Evolutionary conservation across 1,284 basidiomycete species (phyloP).

Genomic region (Sphagnurus paluster): DNA sequence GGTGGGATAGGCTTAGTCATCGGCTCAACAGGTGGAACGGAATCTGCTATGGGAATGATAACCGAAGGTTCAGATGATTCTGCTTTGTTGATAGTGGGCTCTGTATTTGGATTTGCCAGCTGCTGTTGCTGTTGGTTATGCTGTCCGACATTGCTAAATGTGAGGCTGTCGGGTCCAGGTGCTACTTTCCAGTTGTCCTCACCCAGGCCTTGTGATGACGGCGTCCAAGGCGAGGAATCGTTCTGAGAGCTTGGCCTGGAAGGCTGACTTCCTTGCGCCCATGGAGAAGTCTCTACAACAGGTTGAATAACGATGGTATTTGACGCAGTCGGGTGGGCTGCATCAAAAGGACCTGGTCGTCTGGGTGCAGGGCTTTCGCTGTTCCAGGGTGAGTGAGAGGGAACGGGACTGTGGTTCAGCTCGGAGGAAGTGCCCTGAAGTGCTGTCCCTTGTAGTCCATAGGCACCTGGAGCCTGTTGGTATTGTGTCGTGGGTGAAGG

Average conservation of each 20-base stretch:
- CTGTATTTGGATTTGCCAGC: conserved; percentile 23
- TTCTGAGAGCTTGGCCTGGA: conserved; percentile 26
- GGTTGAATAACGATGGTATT: conserved; percentile 27
- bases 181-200: conserved; percentile 49
- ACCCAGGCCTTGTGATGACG: conserved; percentile 41
- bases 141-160: conserved; percentile 57
- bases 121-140: conserved; percentile 50
- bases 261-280: conserved; percentile 32
- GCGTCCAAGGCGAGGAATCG: conserved; percentile 56
- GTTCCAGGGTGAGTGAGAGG: conserved; percentile 27
- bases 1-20: conserved; percentile 18
- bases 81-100: conserved; percentile 7
- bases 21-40: conserved; percentile 19
- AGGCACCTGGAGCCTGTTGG: conserved; percentile 11
- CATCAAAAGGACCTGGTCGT: conserved; percentile 45
- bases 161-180: conserved; percentile 47
- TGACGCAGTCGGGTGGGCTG: conserved; percentile 29
- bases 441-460: conserved; percentile 13
- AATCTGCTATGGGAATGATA: conserved; percentile 3
- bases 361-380: conserved; percentile 24
- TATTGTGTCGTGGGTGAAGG: conserved; percentile 18
- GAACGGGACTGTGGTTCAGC: conserved; percentile 16
- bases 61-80: conserved; percentile 10
- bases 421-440: conserved; percentile 15
- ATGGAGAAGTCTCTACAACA: conserved; percentile 33